Evolutionary conservation across 2,329 filamentous ascomycete genomes (phyloP), one percentile per base, ranked within the genome.

Genomic region (Dactylellina sp.): DNA sequence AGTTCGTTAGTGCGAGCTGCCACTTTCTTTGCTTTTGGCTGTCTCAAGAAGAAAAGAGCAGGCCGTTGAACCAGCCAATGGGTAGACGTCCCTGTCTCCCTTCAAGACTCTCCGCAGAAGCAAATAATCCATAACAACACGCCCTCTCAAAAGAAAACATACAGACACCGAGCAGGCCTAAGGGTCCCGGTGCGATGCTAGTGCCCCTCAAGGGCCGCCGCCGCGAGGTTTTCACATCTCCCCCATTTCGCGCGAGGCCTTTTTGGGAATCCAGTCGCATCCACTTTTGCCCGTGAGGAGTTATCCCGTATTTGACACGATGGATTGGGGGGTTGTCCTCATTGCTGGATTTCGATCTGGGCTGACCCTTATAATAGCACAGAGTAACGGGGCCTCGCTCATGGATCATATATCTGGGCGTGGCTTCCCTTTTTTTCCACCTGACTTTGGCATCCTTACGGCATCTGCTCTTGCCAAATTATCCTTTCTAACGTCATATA

Each of bases 361-460:
- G 70, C 60, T 74, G 49, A 74, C 70, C 70, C 61, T 74, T 66
- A 66, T 65, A 66, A 74, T 74, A 66, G 61, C 70, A 65, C 39
- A 39, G 47, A 42, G 53, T 57, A 57, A 60, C 46, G 39, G 61
- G 42, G 24, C 46, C 55, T 47, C 60, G 32, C 68, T 72, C 61
- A 65, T 74, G 61, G 70, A 74, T 74, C 55, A 74, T 74, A 74
- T 74, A 74, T 74, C 70, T 74, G 61, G 70, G 24, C 61, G 42
- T 72, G 70, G 70, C 70, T 74, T 74, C 70, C 70, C 70, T 61
- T 63, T 66, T 74, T 66, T 32, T 32, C 9, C 70, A 66, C 70
- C 70, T 74, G 70, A 66, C 70, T 74, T 74, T 74, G 61, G 55
- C 47, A 66, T 44, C 70, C 49, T 66, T 66, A 62, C 42, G 55